A percentile compares a stretch with the other conserved stretches of the same genome.
phyloP scores from a whole-genome alignment of 805 yeast species.

The Metschnikowia hibisci region DNA sequence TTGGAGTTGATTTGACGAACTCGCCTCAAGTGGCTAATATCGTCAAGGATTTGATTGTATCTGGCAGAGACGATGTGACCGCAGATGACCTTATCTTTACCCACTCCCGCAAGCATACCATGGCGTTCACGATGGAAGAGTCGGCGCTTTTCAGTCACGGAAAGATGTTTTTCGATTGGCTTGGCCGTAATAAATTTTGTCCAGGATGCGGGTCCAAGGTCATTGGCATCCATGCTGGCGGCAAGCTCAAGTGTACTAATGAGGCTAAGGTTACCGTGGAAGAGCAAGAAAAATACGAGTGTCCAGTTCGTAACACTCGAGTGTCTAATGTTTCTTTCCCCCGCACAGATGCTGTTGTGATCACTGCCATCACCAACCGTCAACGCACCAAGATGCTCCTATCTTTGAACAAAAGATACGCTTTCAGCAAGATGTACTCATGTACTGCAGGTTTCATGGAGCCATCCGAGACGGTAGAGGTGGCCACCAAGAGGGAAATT shows the following conservation, averaged over 20 bases:
- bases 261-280: constrained; percentile 6
- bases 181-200: constrained; percentile 66
- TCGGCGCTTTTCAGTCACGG: constrained; percentile 78
- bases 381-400: constrained; percentile 61
- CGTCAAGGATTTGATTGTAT: constrained; percentile 25
- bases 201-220: constrained; percentile 78
- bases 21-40: constrained; percentile 39
- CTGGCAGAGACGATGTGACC: constrained; percentile 16
- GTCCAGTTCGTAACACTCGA: constrained; percentile 35
- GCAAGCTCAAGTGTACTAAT: constrained; percentile 26
- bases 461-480: constrained; percentile 89
- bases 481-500: constrained; percentile 80
- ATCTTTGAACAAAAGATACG: constrained; percentile 65
- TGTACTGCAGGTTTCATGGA: constrained; percentile 96
- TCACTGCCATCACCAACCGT: constrained; percentile 68
- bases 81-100: constrained; percentile 22
- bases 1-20: constrained; percentile 55
- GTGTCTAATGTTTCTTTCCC: constrained; percentile 86
- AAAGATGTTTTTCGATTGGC: constrained; percentile 83
- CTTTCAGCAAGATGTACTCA: constrained; percentile 56
- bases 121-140: constrained; percentile 38
- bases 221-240: constrained; percentile 64
- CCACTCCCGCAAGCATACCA: constrained; percentile 33
- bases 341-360: constrained; percentile 85
- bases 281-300: constrained; percentile 18